Conservation (phyloP, 1,139 yeast species). For the Pneumocystis wakefieldiae region DNA sequence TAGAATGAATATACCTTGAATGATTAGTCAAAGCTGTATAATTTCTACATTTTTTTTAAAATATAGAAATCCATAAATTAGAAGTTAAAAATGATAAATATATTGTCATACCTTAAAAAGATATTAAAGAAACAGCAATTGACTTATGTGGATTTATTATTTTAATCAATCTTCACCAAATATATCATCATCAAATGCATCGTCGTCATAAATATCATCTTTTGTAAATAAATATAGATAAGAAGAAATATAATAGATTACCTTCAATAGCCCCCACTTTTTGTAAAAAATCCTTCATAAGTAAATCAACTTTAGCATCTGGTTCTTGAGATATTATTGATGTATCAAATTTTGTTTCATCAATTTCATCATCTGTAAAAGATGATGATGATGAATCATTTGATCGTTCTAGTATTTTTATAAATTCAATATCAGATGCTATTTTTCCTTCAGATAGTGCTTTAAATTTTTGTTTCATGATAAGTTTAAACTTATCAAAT, state of each 20-base stretch:
- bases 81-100: background rate
- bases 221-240: background rate
- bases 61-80: background rate
- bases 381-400: slow-evolving; percentile 1
- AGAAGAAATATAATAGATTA: background rate
- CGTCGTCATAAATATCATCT: slow-evolving; percentile 3
- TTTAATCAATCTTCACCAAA: background rate
- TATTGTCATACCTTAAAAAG: background rate
- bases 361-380: background rate
- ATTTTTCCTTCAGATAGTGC: slow-evolving; percentile 18
- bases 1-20: background rate
- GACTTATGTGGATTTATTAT: too few relatives aligned
- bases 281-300: slow-evolving; percentile 4
- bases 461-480: slow-evolving; percentile 58
- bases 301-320: slow-evolving; percentile 1
- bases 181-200: slow-evolving; percentile 4
- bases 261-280: background rate
- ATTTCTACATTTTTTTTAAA: background rate
- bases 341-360: background rate
- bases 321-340: background rate
- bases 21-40: background rate
- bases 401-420: slow-evolving; percentile 1
- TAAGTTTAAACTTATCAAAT: slow-evolving; percentile 47
- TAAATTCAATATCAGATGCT: background rate
- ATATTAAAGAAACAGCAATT: background rate